Percentiles rank a stretch among this genome's conserved stretches.
Conservation (phyloP, 257 asterid species). For the Solanum piurae region DNA sequence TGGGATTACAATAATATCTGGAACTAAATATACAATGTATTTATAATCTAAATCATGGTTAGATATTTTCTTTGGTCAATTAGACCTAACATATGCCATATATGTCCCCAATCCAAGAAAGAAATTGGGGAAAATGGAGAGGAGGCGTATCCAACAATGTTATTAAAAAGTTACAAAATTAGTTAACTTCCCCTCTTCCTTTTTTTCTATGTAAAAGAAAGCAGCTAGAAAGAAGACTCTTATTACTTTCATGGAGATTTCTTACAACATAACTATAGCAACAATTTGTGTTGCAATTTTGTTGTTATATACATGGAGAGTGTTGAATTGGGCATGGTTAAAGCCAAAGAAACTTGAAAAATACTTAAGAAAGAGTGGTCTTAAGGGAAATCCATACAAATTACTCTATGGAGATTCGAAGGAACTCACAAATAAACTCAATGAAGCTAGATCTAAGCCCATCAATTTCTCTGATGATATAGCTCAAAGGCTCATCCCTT, state of each 20-base stretch:
- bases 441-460: constrained; percentile 23
- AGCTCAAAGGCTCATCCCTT: constrained; percentile 20
- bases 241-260: too few species aligned
- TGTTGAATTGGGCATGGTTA: background rate
- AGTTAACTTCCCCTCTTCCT: background rate
- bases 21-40: too few species aligned
- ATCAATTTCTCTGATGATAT: constrained; percentile 24
- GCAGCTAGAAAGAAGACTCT: too few species aligned
- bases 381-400: constrained; percentile 23
- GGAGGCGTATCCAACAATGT: background rate
- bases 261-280: background rate
- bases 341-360: background rate
- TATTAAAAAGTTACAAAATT: too few species aligned
- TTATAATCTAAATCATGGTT: too few species aligned
- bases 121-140: too few species aligned
- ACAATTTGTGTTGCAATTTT: background rate
- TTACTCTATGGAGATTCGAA: constrained; percentile 23
- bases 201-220: too few species aligned
- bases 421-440: constrained; percentile 4
- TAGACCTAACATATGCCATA: too few species aligned
- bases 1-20: too few species aligned
- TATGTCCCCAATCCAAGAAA: too few species aligned
- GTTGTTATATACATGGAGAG: background rate
- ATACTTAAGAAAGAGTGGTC: constrained; percentile 22
- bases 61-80: too few species aligned